phyloP scores from a whole-genome alignment of 169 alveolate genomes.

The Plasmodium adleri region DNA sequence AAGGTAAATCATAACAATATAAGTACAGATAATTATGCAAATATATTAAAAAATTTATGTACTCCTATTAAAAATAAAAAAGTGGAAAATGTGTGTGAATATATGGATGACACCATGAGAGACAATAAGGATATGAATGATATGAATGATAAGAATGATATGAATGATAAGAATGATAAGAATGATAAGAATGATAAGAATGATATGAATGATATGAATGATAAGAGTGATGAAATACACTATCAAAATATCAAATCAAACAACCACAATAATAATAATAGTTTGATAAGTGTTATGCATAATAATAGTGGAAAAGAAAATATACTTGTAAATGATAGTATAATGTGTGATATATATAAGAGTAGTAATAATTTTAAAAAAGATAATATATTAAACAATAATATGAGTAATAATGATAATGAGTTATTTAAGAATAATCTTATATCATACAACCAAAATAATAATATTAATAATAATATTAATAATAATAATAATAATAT shows the following conservation, averaged over 20 bases:
- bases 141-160: not conserved
- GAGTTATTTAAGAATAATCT: not conserved
- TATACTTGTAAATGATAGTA: no score
- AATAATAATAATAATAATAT: no score
- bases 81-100: slow-evolving; percentile 2
- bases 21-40: slow-evolving; percentile 61
- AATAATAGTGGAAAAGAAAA: no score
- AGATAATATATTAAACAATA: no score
- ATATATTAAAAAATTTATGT: slow-evolving; percentile 57
- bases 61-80: slow-evolving; percentile 48
- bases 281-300: no score
- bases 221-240: no score
- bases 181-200: no score
- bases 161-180: not conserved
- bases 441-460: not conserved
- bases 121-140: slow-evolving; percentile 20
- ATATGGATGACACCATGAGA: not conserved
- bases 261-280: not conserved
- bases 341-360: no score
- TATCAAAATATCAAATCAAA: not conserved
- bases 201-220: no score
- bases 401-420: not conserved
- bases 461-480: no score
- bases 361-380: no score
- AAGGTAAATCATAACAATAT: slow-evolving; percentile 4